Evolutionary conservation across 768 basidiomycete species (phyloP).

Genomic region (Candolleomyces aberdarensis): DNA sequence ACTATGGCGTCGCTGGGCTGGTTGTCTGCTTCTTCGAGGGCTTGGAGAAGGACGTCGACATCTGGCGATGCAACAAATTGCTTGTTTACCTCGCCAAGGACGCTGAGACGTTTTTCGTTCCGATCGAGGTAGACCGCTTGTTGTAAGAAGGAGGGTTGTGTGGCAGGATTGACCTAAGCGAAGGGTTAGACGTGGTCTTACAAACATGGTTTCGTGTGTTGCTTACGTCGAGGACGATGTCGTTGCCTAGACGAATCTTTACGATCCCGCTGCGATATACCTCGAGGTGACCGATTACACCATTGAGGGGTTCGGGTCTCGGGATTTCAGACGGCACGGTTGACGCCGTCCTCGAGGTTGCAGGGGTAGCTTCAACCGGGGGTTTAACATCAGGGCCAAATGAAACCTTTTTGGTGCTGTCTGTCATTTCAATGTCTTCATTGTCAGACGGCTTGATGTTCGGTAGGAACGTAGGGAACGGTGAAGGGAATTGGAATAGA

Average conservation of each 20-base stretch:
- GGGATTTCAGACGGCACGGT: constrained; percentile 23
- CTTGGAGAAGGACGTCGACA: constrained; percentile 66
- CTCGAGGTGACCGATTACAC: constrained; percentile 80
- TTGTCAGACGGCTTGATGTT: constrained; percentile 11
- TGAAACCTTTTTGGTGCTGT: constrained; percentile 51
- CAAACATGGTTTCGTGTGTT: too few species aligned
- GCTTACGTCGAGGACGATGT: constrained; percentile 75
- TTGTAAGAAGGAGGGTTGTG: constrained; percentile 84
- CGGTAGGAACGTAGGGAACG: constrained; percentile 72
- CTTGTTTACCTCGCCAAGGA: constrained; percentile 85
- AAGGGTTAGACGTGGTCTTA: background rate
- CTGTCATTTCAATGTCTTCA: constrained; percentile 34
- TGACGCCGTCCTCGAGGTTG: constrained; percentile 24
- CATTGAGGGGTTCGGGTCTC: constrained; percentile 51
- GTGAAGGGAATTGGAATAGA: constrained; percentile 87
- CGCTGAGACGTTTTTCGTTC: constrained; percentile 52
- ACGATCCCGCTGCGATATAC: constrained; percentile 82
- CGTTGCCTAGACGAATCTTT: constrained; percentile 81
- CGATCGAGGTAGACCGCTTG: constrained; percentile 77
- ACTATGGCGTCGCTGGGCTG: constrained; percentile 8
- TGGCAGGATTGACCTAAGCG: constrained; percentile 71
- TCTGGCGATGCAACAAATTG: constrained; percentile 85
- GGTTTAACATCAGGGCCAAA: constrained; percentile 63
- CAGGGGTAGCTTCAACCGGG: constrained; percentile 17
- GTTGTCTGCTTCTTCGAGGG: constrained; percentile 55